These are phyloP conservation scores for Ascochyta clinopodiicola DNA, from an alignment of 2,329 filamentous ascomycete genomes.

Conservation along the genomic window DNA sequence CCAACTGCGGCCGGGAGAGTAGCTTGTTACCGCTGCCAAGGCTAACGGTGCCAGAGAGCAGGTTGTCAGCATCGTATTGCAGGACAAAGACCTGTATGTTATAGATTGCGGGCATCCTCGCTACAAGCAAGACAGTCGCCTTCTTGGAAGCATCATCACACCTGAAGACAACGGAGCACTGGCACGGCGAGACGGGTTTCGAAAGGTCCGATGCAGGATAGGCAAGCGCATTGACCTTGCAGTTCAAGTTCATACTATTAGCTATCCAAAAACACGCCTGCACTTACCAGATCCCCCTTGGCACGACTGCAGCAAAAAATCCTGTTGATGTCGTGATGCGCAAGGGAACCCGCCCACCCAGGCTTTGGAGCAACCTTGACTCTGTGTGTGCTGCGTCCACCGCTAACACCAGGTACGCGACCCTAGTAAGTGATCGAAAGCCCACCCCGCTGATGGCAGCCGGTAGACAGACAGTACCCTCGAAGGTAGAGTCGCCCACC, in stretches of 20 bases:
- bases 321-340: neutral
- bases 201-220: slow-evolving; percentile 8
- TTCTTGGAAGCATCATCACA: slow-evolving; percentile 3
- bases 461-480: slow-evolving; percentile 10
- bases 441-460: slow-evolving; percentile 19
- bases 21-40: slow-evolving; percentile 7
- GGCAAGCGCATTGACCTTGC: slow-evolving; percentile 15
- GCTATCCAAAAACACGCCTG: slow-evolving; percentile 7
- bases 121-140: slow-evolving; percentile 12
- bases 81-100: slow-evolving; percentile 4
- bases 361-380: slow-evolving; percentile 22
- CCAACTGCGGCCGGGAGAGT: slow-evolving; percentile 1
- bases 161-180: slow-evolving; percentile 9
- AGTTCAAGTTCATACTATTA: slow-evolving; percentile 10
- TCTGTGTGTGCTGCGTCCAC: slow-evolving; percentile 8
- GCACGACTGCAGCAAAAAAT: neutral
- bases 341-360: slow-evolving; percentile 20
- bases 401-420: slow-evolving; percentile 17
- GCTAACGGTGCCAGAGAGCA: slow-evolving; percentile 10
- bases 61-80: slow-evolving; percentile 15
- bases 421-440: slow-evolving; percentile 9
- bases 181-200: slow-evolving; percentile 9
- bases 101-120: neutral
- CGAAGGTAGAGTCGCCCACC: slow-evolving; percentile 10
- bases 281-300: slow-evolving; percentile 14